Conservation (phyloP, 1,139 yeast species). For the Pneumocystis murina region DNA sequence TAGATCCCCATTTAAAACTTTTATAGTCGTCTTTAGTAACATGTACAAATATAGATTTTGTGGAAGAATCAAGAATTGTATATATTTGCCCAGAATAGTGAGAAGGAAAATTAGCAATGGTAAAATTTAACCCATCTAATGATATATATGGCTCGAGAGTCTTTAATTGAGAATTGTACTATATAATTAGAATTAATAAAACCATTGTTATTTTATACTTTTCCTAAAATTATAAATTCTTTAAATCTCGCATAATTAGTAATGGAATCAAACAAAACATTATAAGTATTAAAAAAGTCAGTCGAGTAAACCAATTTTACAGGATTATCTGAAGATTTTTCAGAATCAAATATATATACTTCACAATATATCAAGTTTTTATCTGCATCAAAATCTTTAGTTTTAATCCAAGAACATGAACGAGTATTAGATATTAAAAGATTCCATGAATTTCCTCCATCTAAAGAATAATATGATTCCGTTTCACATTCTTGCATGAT, state of each 20-base stretch:
- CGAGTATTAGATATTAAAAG: constrained; percentile 32
- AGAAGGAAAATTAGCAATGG: constrained; percentile 66
- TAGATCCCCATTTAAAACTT: constrained; percentile 55
- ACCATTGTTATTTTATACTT: constrained; percentile 21
- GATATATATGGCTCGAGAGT: constrained; percentile 58
- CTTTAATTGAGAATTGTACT: constrained; percentile 23
- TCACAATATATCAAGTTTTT: constrained; percentile 53
- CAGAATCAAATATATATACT: constrained; percentile 18
- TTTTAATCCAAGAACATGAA: constrained; percentile 56
- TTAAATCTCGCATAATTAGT: constrained; percentile 55
- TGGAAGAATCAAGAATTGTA: constrained; percentile 63
- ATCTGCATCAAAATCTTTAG: constrained; percentile 27
- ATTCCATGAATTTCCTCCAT: constrained; percentile 50
- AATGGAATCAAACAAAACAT: constrained; percentile 34
- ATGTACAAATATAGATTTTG: constrained; percentile 68
- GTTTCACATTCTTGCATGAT: constrained; percentile 35
- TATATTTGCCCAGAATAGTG: constrained; percentile 64
- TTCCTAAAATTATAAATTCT: constrained; percentile 58
- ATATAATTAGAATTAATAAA: constrained; percentile 9
- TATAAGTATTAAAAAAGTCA: constrained; percentile 36
- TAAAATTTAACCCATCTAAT: constrained; percentile 65
- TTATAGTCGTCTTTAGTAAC: constrained; percentile 46
- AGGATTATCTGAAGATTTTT: background rate
- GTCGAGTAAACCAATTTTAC: constrained; percentile 35
- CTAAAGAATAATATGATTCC: constrained; percentile 43